A percentile compares a stretch with the other conserved stretches of the same genome.
Evolutionary conservation across 1,139 yeast genomes (phyloP).

Genomic region (Kluyveromyces sp.): DNA sequence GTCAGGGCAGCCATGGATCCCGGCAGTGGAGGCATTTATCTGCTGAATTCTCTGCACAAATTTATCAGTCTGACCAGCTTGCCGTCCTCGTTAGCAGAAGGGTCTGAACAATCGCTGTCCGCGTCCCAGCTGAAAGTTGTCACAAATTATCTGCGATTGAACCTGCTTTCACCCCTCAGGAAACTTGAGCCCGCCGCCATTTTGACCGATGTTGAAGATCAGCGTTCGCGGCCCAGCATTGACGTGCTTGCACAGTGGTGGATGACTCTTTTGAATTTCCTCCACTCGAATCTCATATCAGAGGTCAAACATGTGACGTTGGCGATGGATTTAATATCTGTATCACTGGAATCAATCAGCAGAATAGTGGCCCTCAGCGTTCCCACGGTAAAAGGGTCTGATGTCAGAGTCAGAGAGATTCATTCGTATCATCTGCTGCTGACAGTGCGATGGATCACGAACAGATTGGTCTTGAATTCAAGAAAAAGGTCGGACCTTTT

Average conservation of each 20-base stretch:
- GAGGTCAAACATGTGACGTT: conserved; percentile 8
- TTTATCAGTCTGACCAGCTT: conserved; percentile 21
- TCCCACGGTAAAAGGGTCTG: conserved; percentile 11
- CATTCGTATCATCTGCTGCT: conserved; percentile 25
- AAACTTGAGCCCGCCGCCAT: conserved; percentile 8
- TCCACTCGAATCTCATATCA: conserved; percentile 16
- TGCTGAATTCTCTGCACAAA: conserved; percentile 23
- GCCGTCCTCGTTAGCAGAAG: conserved; percentile 9
- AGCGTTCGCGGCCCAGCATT: conserved; percentile 9
- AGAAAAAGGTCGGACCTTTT: conserved; percentile 11
- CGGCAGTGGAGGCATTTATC: conserved; percentile 10
- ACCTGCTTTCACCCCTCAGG: conserved; percentile 21
- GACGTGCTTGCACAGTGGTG: conserved; percentile 30
- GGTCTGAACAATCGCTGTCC: conserved; percentile 3
- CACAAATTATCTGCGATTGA: conserved; percentile 21
- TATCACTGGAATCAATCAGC: conserved; percentile 27
- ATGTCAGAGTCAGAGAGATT: conserved; percentile 17
- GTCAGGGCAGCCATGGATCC: conserved; percentile 8
- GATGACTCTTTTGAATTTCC: conserved; percentile 25
- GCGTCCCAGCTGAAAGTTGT: conserved; percentile 11
- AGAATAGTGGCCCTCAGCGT: conserved; percentile 20
- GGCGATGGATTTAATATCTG: conserved; percentile 20
- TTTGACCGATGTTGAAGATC: conserved; percentile 1
- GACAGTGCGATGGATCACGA: conserved; percentile 27
- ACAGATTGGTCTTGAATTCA: conserved; percentile 23